Evolutionary conservation across 1,284 basidiomycete genomes (phyloP), one percentile per base, ranked within the genome.

Genomic region (Ganoderma boninense): DNA sequence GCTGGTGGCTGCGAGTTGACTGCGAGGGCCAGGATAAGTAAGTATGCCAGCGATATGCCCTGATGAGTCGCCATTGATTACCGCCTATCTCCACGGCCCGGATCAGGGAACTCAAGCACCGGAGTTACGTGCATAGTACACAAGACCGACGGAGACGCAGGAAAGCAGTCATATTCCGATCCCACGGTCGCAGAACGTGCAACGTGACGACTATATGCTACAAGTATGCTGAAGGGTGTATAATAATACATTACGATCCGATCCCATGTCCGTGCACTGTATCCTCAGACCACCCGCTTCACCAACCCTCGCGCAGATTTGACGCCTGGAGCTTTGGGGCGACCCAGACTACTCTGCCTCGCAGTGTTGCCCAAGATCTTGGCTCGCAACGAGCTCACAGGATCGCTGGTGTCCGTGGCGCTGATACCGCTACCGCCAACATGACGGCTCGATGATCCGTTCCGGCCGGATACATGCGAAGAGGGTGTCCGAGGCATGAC

Each of bases 311-410:
- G 32, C 23, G 40, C 14, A 4, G 40, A 8, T 62, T 72, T 74
- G 26, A 52, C 26, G 35, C 75, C 74, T 20, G 75, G 72, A 43
- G 77, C 76, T 66, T 78, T 80, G 23, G 66, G 13, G 14, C 73
- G 69, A 26, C 71, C 62, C 14, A 70, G 29, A 32, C 67, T 65
- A 40, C 64, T 66, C 52, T 76, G 77, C 14, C 76, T 74, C 10
- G 78, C 78, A 1, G 79, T 81, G 54, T 91, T 92, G 56, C 83
- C 81, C 62, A 93, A 78, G 60, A 92, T 85, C 70, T 87, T 87
- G 29, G 87, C 86, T 64, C 87, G 86, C 40, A 93, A 77, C 1
- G 84, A 81, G 18, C 82, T 78, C 60, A 87, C 74, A 1, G 85
- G 75, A 44, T 80, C 81, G n/a, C 74, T 35, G 40, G 46, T 62